Evolutionary conservation across 208 protist genomes (phyloP), one percentile per base, ranked within the genome.

Genomic region (Phytomonas sp.): DNA sequence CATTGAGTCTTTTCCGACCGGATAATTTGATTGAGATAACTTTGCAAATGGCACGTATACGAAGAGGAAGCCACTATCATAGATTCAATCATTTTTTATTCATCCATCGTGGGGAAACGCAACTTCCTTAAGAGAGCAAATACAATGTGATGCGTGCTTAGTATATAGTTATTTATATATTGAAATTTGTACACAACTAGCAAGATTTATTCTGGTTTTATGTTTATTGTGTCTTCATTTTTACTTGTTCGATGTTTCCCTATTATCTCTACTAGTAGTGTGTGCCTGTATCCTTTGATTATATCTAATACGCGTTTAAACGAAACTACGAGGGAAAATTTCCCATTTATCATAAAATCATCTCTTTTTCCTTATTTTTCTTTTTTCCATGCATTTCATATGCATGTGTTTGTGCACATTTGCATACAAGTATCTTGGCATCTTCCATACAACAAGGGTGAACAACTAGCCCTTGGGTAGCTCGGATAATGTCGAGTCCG

Each of bases 321-420:
- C n/a, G 46, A 62, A 29, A 68, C 4, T 51, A 70, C 31, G 67
- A 28, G 17, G 9, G 9, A 53, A 26, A 33, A 31, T 17, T 60
- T 36, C 51, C 29, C 23, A 11, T 64, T 31, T 29, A 28, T n/a
- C 62, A n/a, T 60, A 53, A 32, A 2, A 30, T 62, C 13, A n/a
- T 56, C 66, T 65, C 60, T 29, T 33, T 73, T 36, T 73, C 32
- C 43, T 31, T 68, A 46, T 60, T 62, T 51, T 37, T 73, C 32
- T 32, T 30, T 40, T 11, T 65, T 69, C 46, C 28, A 33, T 63
- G 34, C 59, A 34, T 63, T 26, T 37, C 17, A 15, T 5, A 29
- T 71, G 30, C 30, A n/a, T 61, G 29, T 36, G 59, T 71, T 60
- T 62, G n/a, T 4, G 34, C 62, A 11, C 53, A 32, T 32, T 2